Conservation (phyloP, 2,329 filamentous ascomycete genomes). For the Colletotrichum noveboracense region DNA sequence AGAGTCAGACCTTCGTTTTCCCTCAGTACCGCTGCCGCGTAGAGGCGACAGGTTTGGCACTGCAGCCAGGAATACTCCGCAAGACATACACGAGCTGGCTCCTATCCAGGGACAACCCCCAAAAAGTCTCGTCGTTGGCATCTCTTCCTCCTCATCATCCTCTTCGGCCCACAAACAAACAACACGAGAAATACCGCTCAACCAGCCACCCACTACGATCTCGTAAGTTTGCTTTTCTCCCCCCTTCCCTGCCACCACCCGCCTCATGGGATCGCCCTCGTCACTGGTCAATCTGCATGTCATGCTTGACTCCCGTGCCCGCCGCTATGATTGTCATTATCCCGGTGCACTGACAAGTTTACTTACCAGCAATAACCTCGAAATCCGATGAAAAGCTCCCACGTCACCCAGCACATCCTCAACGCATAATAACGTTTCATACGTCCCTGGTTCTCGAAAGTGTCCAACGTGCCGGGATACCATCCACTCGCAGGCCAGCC, state of each 20-base stretch:
- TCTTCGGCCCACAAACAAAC: not conserved
- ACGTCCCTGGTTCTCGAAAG: conserved; percentile 12
- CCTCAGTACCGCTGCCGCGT: conserved; percentile 5
- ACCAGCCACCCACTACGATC: not conserved
- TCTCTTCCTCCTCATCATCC: not conserved
- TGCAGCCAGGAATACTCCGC: not conserved
- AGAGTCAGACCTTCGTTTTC: conserved; percentile 19
- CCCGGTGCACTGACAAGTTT: conserved; percentile 18
- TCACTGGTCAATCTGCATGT: conserved; percentile 9
- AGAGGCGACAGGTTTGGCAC: not conserved
- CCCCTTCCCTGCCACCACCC: not conserved
- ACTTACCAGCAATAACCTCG: not conserved
- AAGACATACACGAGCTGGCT: conserved; percentile 7
- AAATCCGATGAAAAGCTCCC: conserved; percentile 19
- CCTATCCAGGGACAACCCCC: not conserved
- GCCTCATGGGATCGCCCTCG: not conserved
- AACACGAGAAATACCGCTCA: not conserved
- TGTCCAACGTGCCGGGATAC: conserved; percentile 13
- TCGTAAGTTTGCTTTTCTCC: not conserved
- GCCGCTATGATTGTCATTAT: conserved; percentile 10
- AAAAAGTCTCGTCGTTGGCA: not conserved
- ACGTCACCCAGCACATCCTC: conserved; percentile 13
- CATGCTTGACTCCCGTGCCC: conserved; percentile 6
- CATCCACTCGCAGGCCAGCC: not conserved
- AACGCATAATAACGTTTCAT: conserved; percentile 33